A percentile compares a stretch with the other conserved stretches of the same genome.
Evolutionary conservation across 768 basidiomycete species (phyloP).

Genomic region (Boletus eberwhitei): DNA sequence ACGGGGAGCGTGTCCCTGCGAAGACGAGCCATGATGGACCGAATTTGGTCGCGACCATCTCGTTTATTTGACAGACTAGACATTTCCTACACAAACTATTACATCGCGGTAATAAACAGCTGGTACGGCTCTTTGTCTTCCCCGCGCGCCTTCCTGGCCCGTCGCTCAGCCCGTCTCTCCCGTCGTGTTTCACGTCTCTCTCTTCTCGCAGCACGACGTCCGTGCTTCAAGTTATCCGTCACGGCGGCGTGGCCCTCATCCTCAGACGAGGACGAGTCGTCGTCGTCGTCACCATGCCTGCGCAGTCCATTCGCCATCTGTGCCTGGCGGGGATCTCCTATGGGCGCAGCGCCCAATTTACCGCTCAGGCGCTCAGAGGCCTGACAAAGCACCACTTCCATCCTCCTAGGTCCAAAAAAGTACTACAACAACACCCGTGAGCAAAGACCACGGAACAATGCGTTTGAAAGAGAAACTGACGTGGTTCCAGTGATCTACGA

Average conservation of each 20-base stretch:
- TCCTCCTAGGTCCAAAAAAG: conserved; percentile 46
- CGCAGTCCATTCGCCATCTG: conserved; percentile 21
- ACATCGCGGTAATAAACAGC: conserved; percentile 14
- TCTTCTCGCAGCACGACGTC: conserved; percentile 2
- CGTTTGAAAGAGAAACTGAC: conserved; percentile 30
- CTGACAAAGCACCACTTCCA: conserved; percentile 41
- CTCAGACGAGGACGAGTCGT: background rate
- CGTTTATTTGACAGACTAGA: background rate
- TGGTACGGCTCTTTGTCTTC: conserved; percentile 21
- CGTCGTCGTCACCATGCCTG: background rate
- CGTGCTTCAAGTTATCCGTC: background rate
- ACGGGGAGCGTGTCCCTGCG: conserved; percentile 23
- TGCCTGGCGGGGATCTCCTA: conserved; percentile 16
- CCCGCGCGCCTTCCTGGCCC: conserved; percentile 14
- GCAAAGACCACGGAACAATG: background rate
- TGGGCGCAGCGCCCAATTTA: conserved; percentile 18
- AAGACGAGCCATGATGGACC: conserved; percentile 25
- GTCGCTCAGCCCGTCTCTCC: conserved; percentile 9
- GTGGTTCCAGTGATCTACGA: conserved; percentile 51
- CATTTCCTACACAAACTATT: background rate
- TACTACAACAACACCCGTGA: conserved; percentile 28
- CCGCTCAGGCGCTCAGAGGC: conserved; percentile 31
- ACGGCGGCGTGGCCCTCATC: background rate
- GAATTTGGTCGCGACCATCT: background rate
- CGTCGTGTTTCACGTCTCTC: conserved; percentile 18